Percentiles rank a stretch among this genome's conserved stretches.
Evolutionary conservation across 2,329 filamentous ascomycete genomes (phyloP).

Genomic region (Penicillium palitans): DNA sequence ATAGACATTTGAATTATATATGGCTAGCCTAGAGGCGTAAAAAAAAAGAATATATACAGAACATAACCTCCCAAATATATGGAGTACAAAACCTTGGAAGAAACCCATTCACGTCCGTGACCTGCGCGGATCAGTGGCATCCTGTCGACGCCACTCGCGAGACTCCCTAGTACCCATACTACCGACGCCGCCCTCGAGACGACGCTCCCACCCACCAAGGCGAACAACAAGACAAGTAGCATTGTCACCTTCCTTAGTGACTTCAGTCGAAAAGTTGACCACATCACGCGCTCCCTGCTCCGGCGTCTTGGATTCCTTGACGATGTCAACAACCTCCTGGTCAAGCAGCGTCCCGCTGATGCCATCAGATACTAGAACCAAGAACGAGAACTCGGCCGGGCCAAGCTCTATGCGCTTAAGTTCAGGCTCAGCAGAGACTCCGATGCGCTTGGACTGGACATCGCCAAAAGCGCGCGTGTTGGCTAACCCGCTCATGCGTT

Average conservation of each 20-base stretch:
- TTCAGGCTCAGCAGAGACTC: constrained; percentile 92
- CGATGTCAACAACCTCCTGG: constrained; percentile 92
- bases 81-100: background rate
- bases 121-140: constrained; percentile 78
- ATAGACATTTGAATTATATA: constrained; percentile 16
- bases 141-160: constrained; percentile 75
- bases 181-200: constrained; percentile 76
- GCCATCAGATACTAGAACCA: constrained; percentile 86
- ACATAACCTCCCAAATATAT: constrained; percentile 1
- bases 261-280: constrained; percentile 85
- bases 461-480: constrained; percentile 95
- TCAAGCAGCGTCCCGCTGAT: constrained; percentile 82
- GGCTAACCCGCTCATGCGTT: constrained; percentile 88
- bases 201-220: constrained; percentile 64
- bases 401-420: constrained; percentile 75
- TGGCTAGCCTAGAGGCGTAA: constrained; percentile 7
- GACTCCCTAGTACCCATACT: constrained; percentile 91
- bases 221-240: constrained; percentile 64
- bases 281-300: constrained; percentile 79
- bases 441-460: constrained; percentile 85
- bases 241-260: constrained; percentile 65
- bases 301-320: constrained; percentile 90
- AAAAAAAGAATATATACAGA: constrained; percentile 26
- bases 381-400: constrained; percentile 82
- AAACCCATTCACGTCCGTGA: constrained; percentile 51